phyloP scores from a whole-genome alignment of 768 basidiomycete species.

The Panus rudis region DNA sequence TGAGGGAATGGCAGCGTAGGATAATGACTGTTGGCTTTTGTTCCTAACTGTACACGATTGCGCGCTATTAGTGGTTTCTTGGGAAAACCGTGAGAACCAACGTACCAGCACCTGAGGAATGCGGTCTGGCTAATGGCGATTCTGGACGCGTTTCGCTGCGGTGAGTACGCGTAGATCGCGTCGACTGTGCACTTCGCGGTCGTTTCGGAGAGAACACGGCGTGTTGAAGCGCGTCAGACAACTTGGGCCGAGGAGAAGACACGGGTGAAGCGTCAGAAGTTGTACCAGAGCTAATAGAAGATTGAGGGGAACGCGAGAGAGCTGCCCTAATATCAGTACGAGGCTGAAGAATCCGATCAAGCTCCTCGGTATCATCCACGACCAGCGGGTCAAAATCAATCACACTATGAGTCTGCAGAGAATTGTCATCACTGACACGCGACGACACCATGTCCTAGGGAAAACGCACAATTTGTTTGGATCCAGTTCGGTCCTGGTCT shows the following conservation, averaged over 20 bases:
- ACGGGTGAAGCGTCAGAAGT: conserved; percentile 36
- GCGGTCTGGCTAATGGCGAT: background rate
- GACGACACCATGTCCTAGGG: too few relatives aligned
- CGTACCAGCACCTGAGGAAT: background rate
- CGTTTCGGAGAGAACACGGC: conserved; percentile 73
- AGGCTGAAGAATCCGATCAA: conserved; percentile 53
- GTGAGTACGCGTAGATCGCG: background rate
- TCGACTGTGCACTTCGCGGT: conserved; percentile 42
- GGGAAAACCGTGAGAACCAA: background rate
- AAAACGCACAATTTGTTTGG: conserved; percentile 40
- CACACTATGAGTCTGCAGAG: conserved; percentile 24
- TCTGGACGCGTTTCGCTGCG: background rate
- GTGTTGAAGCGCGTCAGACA: conserved; percentile 64
- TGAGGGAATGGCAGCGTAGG: conserved; percentile 12
- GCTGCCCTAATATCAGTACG: background rate
- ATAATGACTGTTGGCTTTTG: conserved; percentile 17
- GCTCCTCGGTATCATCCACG: conserved; percentile 54
- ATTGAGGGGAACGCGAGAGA: conserved; percentile 36
- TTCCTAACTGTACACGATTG: conserved; percentile 2
- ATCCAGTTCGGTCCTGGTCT: conserved; percentile 44
- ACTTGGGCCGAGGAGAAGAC: conserved; percentile 42
- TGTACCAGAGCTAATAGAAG: conserved; percentile 33
- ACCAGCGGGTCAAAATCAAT: conserved; percentile 49
- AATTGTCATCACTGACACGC: too few relatives aligned
- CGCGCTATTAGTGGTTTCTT: conserved; percentile 8